Evolutionary conservation across 2,329 filamentous ascomycete genomes (phyloP).

Genomic region (Monilinia fructigena): DNA sequence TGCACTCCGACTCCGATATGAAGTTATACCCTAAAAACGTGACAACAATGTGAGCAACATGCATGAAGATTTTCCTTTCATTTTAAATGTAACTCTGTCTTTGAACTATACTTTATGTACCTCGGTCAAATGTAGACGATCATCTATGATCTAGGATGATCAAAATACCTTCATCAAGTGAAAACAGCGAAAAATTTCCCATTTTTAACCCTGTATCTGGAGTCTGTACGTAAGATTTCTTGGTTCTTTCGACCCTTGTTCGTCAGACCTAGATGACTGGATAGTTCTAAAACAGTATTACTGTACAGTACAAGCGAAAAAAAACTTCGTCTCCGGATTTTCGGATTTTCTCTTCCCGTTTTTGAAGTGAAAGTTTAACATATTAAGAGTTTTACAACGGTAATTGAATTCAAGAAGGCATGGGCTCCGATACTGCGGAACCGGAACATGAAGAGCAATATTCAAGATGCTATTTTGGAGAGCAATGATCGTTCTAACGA

Average conservation of each 20-base stretch:
- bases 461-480: background rate
- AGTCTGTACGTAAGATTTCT: background rate
- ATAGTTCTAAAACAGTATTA: background rate
- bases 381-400: background rate
- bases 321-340: slow-evolving; percentile 19
- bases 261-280: background rate
- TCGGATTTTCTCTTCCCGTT: slow-evolving; percentile 5
- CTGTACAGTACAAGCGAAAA: background rate
- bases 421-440: background rate
- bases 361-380: background rate
- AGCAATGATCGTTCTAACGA: background rate
- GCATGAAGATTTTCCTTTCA: too few relatives aligned
- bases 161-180: background rate
- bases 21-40: background rate
- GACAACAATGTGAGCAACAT: background rate
- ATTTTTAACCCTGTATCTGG: background rate
- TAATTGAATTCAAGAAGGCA: too few relatives aligned
- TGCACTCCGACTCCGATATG: slow-evolving; percentile 1
- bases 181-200: too few relatives aligned
- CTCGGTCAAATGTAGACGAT: background rate
- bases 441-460: background rate
- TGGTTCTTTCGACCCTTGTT: background rate
- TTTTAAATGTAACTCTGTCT: too few relatives aligned
- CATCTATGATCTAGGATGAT: background rate
- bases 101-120: too few relatives aligned